Conservation (phyloP, 257 asterid genomes). For the Scutellaria baicalensis region DNA sequence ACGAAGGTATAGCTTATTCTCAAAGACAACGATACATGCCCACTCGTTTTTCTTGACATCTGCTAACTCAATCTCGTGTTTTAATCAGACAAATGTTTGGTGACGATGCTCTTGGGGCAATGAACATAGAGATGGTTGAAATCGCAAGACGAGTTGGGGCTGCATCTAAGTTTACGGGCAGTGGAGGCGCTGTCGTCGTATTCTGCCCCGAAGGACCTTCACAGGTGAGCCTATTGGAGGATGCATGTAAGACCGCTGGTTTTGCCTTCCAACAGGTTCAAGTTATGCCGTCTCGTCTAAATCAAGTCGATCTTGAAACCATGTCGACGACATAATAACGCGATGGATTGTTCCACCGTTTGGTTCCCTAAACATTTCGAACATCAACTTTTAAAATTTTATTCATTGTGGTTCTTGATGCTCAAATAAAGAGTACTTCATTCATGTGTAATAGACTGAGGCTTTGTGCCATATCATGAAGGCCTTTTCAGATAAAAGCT, state of each 20-base stretch:
- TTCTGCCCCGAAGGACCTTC: conserved; percentile 80
- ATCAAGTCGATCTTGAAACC: conserved; percentile 36
- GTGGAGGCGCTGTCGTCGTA: conserved; percentile 90
- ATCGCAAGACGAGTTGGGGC: conserved; percentile 70
- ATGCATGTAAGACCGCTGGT: conserved; percentile 60
- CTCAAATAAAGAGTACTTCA: neutral
- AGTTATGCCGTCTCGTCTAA: conserved; percentile 52
- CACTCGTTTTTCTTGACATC: neutral
- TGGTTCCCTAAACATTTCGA: neutral
- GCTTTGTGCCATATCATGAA: neutral
- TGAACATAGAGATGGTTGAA: conserved; percentile 93
- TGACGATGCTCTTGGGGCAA: conserved; percentile 68
- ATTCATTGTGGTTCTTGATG: neutral
- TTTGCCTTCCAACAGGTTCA: conserved; percentile 48
- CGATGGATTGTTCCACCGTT: neutral
- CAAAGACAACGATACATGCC: neutral
- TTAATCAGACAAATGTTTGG: conserved; percentile 75
- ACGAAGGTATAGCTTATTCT: conserved; percentile 44
- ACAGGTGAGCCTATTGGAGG: conserved; percentile 62
- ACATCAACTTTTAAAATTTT: neutral
- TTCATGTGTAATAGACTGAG: neutral
- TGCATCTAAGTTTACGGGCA: conserved; percentile 92
- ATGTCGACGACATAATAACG: conserved; percentile 20
- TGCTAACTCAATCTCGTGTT: neutral
- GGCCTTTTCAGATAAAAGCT: neutral